Conservation (phyloP, 305 asterid genomes). For the Solanum chacoense region DNA sequence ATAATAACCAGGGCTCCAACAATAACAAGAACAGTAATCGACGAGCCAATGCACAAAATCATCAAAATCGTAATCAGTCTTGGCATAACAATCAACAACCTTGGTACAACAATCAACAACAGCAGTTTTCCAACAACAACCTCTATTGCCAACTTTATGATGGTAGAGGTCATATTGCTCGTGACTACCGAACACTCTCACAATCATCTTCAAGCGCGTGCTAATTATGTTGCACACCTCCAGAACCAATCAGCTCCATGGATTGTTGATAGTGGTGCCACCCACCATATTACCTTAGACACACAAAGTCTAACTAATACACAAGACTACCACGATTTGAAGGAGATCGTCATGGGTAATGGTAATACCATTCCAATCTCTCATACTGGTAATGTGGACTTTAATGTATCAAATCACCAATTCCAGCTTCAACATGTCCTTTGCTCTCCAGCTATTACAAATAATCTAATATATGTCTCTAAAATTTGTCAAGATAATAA, state of each 20-base stretch:
- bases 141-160: not conserved
- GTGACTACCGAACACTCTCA: not conserved
- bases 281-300: not conserved
- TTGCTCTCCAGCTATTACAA: not conserved
- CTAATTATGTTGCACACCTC: not conserved
- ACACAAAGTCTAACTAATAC: not conserved
- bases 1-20: not conserved
- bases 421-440: not conserved
- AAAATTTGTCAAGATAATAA: not conserved
- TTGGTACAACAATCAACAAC: not conserved
- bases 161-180: not conserved
- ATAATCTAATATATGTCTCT: not conserved
- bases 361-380: not conserved
- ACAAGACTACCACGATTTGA: not conserved
- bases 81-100: not conserved
- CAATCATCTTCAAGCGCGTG: not conserved
- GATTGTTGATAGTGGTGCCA: not conserved
- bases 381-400: not conserved
- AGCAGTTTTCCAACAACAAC: not conserved
- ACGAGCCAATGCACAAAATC: not conserved
- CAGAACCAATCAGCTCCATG: not conserved
- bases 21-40: not conserved
- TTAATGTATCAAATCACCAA: too few species aligned
- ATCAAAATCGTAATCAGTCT: not conserved
- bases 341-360: not conserved